A percentile compares a stretch with the other conserved stretches of the same genome.
Conservation (phyloP, 2,329 filamentous ascomycete genomes). For the Stemphylium beticola region DNA sequence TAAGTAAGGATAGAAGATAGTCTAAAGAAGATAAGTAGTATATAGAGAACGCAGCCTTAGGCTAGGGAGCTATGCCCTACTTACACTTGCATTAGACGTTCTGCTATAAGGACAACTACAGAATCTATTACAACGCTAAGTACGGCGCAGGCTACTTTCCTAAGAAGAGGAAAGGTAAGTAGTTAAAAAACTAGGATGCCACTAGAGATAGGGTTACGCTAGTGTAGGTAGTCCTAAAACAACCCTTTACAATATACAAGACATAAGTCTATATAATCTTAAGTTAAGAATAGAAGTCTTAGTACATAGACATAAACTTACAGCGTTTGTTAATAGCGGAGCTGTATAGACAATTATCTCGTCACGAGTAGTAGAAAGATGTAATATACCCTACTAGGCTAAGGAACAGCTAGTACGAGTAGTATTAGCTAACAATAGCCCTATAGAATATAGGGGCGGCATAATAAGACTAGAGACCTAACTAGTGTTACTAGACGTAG, state of each 20-base stretch:
- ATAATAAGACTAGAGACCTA: not conserved
- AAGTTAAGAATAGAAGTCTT: not conserved
- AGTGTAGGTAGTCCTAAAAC: not conserved
- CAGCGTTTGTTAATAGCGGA: not conserved
- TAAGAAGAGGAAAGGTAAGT: not conserved
- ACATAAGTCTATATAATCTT: not conserved
- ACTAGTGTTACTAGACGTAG: not conserved
- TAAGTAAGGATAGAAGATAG: no score
- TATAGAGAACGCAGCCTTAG: no score
- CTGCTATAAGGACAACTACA: not conserved
- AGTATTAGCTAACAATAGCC: not conserved
- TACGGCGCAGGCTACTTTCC: not conserved
- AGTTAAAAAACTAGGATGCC: slow-evolving; percentile 3
- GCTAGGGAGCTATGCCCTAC: not conserved
- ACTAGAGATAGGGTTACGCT: not conserved
- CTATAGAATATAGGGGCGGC: not conserved
- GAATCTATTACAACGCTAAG: not conserved
- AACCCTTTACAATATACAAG: not conserved
- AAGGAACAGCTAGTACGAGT: not conserved
- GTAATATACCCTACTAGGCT: not conserved
- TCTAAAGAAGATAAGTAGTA: no score
- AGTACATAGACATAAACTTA: not conserved
- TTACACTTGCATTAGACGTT: not conserved
- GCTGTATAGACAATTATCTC: not conserved
- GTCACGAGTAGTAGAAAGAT: not conserved